Base-by-base conservation (phyloP, 129 eudicot genomes). In the Scalesia atractyloides region DNA sequence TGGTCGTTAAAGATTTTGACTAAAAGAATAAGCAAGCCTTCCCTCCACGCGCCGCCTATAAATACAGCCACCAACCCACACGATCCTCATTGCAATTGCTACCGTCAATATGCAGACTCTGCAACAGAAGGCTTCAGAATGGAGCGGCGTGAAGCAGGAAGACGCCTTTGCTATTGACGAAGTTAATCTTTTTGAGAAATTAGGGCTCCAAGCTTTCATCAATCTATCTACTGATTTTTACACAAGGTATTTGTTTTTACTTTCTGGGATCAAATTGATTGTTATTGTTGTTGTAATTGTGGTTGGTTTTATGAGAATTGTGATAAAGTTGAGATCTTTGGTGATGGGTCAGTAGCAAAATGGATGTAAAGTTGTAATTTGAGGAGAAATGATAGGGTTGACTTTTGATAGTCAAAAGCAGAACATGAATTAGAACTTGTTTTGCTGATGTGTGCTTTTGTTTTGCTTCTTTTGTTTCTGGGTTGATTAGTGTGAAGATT, bases 161-260 rank as follows among this genome's bases (percentile, higher is more conserved):
- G 97, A 90, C 15, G 98, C 98, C 7, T 94, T 94, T 74, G 87
- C 93, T 58, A 94, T 94, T 75, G 98, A 94, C 68, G 86, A 90
- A 20, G 82, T 85, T 52, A 94, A 94, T 86, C 89, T 94, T 13
- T 90, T 73, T 47, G 72, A 90, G n/a, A 84, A 88, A 66, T 78
- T 94, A 39, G 98, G 98, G 54, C 92, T 94, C 39, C 97, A 90
- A 36, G 51, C 97, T 24, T 90, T 94, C 85, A 81, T 94, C 67
- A 84, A 86, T 68, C 93, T 94, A 26, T 90, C 97, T 73, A 94
- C 98, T 46, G 75, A 88, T 80, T 94, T 94, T 77, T 94, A 94
- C 80, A 84, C 83, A 64, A 90, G 98, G 46, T 41, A 41, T 30
- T 19, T 34, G 5, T 46, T 44, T 51, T 49, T n/a, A 5, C 0